Evolutionary conservation across 2,329 filamentous ascomycete genomes (phyloP).

Genomic region (Aspergillus unguis): DNA sequence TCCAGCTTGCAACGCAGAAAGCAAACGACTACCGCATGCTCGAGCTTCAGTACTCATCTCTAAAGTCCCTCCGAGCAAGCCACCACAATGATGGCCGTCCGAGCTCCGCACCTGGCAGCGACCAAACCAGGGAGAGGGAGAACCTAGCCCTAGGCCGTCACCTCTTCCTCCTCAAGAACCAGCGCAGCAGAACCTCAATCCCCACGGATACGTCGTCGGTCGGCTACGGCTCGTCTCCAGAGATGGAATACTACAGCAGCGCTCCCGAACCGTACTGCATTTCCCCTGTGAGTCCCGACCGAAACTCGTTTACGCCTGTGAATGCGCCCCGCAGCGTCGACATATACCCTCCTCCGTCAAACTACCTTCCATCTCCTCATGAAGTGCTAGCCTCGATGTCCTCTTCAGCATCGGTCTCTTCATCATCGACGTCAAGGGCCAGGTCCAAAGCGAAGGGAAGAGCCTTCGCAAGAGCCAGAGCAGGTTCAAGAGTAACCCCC

Average conservation of each 20-base stretch:
- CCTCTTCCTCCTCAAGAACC: conserved; percentile 15
- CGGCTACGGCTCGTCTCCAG: conserved; percentile 41
- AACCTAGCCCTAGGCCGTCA: conserved; percentile 18
- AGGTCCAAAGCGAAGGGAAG: neutral
- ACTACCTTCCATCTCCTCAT: conserved; percentile 19
- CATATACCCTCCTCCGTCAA: neutral
- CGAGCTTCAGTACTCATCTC: conserved; percentile 19
- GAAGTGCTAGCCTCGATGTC: conserved; percentile 23
- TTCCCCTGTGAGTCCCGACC: conserved; percentile 41
- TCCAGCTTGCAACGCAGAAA: conserved; percentile 50
- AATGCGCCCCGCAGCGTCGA: conserved; percentile 37
- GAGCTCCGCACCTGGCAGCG: conserved; percentile 9
- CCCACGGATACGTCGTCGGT: conserved; percentile 24
- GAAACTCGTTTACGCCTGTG: conserved; percentile 40
- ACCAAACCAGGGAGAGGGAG: neutral
- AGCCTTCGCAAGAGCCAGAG: neutral
- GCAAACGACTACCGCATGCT: conserved; percentile 32
- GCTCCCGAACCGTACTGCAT: conserved; percentile 34
- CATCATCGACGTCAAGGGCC: neutral
- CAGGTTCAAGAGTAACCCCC: conserved; percentile 3
- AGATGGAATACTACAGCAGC: conserved; percentile 23
- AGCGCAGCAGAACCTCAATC: conserved; percentile 16
- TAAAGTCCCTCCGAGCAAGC: conserved; percentile 1
- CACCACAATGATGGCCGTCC: conserved; percentile 2
- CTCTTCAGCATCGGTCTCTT: neutral